Percentiles rank a stretch among this genome's conserved stretches.
Conservation (phyloP, 2,329 filamentous ascomycete genomes). For the Ceratocystis cubensis region DNA sequence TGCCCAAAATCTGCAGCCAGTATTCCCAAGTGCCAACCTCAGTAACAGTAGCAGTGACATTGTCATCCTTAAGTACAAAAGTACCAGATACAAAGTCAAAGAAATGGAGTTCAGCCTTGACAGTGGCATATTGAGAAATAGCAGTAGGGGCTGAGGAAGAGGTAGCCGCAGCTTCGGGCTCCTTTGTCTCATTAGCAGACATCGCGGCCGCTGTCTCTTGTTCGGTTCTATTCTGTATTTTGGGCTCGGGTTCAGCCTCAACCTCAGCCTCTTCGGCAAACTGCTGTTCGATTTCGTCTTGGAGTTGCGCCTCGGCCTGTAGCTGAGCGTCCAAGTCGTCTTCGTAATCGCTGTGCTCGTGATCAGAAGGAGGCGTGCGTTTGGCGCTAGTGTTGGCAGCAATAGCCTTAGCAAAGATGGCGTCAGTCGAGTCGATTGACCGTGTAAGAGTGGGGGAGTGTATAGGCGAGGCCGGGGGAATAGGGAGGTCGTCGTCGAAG, state of each 20-base stretch:
- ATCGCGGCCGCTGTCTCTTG: neutral
- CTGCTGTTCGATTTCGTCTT: conserved; percentile 24
- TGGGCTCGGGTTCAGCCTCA: neutral
- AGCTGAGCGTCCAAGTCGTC: conserved; percentile 16
- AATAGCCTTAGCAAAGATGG: conserved; percentile 40
- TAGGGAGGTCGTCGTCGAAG: conserved; percentile 54
- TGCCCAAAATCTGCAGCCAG: conserved; percentile 75
- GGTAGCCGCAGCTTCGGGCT: conserved; percentile 3
- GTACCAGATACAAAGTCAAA: conserved; percentile 82
- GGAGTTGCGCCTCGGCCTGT: conserved; percentile 15
- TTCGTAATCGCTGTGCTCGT: conserved; percentile 18
- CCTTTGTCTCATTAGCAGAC: neutral
- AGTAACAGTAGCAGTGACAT: conserved; percentile 65
- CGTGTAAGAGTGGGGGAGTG: conserved; percentile 45
- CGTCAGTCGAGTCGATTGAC: conserved; percentile 46
- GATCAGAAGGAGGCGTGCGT: conserved; percentile 27
- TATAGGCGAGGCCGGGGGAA: conserved; percentile 51
- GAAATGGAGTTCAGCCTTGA: conserved; percentile 75
- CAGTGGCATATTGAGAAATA: conserved; percentile 59
- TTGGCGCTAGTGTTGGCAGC: conserved; percentile 35
- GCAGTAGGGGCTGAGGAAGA: conserved; percentile 27
- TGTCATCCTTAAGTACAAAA: conserved; percentile 66
- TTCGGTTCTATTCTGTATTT: neutral
- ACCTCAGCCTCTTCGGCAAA: conserved; percentile 39
- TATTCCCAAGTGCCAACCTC: conserved; percentile 90